phyloP scores from a whole-genome alignment of 2,329 filamentous ascomycete genomes.

The Diaporthe humulicola region DNA sequence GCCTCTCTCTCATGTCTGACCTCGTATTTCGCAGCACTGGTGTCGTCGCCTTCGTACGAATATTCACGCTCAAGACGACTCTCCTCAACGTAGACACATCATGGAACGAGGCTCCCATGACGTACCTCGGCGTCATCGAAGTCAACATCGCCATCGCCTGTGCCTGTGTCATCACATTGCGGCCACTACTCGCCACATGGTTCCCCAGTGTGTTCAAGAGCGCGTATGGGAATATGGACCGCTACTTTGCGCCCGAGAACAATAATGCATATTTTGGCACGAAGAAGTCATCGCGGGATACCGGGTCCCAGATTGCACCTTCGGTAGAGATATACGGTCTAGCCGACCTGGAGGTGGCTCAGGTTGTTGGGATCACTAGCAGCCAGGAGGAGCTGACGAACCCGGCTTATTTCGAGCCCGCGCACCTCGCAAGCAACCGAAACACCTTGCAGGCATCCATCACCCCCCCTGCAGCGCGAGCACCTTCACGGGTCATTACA shows the following conservation, averaged over 20 bases:
- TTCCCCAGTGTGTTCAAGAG: constrained; percentile 38
- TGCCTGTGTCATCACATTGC: constrained; percentile 48
- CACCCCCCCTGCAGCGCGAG: background rate
- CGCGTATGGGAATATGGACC: constrained; percentile 13
- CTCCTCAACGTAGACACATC: constrained; percentile 44
- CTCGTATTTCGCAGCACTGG: constrained; percentile 41
- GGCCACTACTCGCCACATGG: constrained; percentile 45
- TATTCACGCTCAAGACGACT: constrained; percentile 47
- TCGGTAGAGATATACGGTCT: constrained; percentile 25
- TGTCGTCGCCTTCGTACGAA: constrained; percentile 47
- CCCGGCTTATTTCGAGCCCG: constrained; percentile 13
- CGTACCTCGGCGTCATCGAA: constrained; percentile 50
- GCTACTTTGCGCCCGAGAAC: constrained; percentile 16
- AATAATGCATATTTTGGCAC: constrained; percentile 19
- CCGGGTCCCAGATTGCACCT: background rate
- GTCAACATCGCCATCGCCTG: constrained; percentile 48
- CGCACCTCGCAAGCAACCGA: constrained; percentile 9
- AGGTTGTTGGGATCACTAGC: constrained; percentile 20
- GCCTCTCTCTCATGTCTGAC: background rate
- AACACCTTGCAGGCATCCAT: background rate
- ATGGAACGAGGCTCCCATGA: constrained; percentile 49
- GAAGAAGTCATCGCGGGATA: constrained; percentile 19
- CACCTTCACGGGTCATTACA: background rate
- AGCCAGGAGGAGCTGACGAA: constrained; percentile 18
- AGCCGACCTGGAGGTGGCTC: constrained; percentile 31